These are phyloP conservation scores for Fusarium oligoseptatum DNA, from an alignment of 2,329 filamentous ascomycete species.

Conservation along the genomic window DNA sequence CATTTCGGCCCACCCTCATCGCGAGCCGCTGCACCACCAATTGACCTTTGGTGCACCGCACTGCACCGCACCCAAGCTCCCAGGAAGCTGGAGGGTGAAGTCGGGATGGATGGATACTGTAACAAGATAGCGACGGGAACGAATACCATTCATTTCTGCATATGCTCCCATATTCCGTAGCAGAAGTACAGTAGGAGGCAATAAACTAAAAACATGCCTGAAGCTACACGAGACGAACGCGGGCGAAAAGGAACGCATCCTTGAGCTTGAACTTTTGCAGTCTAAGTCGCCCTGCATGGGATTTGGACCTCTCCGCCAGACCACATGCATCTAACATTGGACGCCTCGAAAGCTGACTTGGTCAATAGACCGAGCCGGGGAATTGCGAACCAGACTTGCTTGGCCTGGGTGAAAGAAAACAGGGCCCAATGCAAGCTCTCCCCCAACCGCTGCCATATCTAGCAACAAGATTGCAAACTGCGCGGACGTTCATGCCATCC, in stretches of 20 bases:
- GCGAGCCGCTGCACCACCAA: conserved; percentile 1
- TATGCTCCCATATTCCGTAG: not conserved
- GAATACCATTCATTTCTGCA: not conserved
- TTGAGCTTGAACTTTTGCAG: not conserved
- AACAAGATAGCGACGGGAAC: not conserved
- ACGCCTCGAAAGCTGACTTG: conserved; percentile 25
- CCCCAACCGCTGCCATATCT: conserved; percentile 1
- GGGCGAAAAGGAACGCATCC: not conserved
- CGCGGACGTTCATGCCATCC: not conserved
- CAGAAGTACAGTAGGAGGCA: not conserved
- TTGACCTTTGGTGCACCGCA: not conserved
- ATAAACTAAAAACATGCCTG: not conserved
- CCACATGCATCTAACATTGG: not conserved
- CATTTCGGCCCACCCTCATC: conserved; percentile 9
- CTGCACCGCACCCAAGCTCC: not conserved
- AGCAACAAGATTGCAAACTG: conserved; percentile 4
- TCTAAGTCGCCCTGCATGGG: not conserved
- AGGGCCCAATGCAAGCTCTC: not conserved
- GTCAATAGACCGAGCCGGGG: conserved; percentile 23
- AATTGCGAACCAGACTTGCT: conserved; percentile 12
- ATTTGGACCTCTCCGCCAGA: not conserved
- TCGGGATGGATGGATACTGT: not conserved
- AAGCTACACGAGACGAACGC: not conserved
- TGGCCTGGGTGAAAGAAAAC: not conserved
- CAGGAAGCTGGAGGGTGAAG: not conserved